Conservation (phyloP, 805 yeast genomes). For the Wickerhamomyces silvicola region DNA sequence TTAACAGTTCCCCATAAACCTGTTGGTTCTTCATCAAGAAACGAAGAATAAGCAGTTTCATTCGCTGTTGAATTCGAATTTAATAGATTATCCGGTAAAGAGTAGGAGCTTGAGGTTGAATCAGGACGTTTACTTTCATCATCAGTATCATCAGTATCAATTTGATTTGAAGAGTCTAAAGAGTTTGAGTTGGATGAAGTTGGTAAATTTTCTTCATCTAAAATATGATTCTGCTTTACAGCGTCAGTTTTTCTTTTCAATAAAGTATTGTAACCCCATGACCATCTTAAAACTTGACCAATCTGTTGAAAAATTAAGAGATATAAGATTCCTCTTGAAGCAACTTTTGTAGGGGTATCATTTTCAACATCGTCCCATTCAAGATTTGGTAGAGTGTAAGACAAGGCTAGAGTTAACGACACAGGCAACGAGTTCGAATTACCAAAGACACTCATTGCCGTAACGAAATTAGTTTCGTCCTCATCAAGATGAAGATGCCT, state of each 20-base stretch:
- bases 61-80: too few species aligned
- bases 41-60: too few species aligned
- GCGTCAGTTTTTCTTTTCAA: conserved; percentile 42
- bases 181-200: neutral
- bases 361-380: conserved; percentile 68
- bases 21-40: neutral
- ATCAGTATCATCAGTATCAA: neutral
- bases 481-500: conserved; percentile 50
- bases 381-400: conserved; percentile 68
- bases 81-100: too few species aligned
- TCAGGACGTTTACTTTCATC: neutral
- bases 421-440: conserved; percentile 94
- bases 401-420: conserved; percentile 73
- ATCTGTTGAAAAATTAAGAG: conserved; percentile 73
- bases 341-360: conserved; percentile 63
- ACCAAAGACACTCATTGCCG: conserved; percentile 96
- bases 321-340: conserved; percentile 72
- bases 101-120: too few species aligned
- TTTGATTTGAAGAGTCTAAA: neutral
- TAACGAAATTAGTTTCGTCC: conserved; percentile 82
- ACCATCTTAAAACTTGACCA: conserved; percentile 80
- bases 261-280: conserved; percentile 77
- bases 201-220: neutral
- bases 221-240: neutral
- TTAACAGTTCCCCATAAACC: neutral